These are phyloP conservation scores for Dactylorhiza incarnata DNA, from an alignment of 106 monocot species.

Conservation along the genomic window DNA sequence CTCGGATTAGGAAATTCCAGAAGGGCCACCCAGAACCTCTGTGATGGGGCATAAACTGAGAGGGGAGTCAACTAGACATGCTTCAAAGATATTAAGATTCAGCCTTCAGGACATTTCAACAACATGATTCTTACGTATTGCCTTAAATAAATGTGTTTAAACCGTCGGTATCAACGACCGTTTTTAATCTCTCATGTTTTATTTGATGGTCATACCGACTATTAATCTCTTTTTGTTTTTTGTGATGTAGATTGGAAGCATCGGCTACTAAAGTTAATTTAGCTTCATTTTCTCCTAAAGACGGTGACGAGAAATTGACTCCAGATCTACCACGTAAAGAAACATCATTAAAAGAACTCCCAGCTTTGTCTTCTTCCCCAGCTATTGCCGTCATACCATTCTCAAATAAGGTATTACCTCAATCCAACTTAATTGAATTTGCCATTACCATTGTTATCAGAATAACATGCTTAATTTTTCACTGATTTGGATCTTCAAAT, in stretches of 20 bases:
- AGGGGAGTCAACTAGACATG: no score
- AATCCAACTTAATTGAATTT: not conserved
- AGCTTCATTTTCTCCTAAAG: constrained; percentile 19
- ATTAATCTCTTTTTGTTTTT: not conserved
- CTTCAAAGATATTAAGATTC: no score
- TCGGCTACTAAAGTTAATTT: constrained; percentile 51
- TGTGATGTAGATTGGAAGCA: constrained; percentile 62
- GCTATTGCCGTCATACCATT: not conserved
- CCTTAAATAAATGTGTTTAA: no score
- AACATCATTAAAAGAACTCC: constrained; percentile 9
- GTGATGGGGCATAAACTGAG: no score
- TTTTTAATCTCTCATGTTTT: not conserved
- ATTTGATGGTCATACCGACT: not conserved
- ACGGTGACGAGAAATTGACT: constrained; percentile 7
- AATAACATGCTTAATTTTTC: not conserved
- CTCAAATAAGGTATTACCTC: constrained; percentile 22
- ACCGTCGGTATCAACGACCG: no score
- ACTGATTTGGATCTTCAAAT: not conserved
- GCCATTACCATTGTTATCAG: not conserved
- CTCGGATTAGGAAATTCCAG: no score
- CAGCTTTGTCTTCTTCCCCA: not conserved
- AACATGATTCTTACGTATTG: no score
- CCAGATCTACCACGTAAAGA: constrained; percentile 25
- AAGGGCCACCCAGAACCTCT: no score
- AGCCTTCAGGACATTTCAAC: no score